Base-by-base conservation (phyloP, 768 basidiomycete genomes). In the Daedaleopsis sinensis region DNA sequence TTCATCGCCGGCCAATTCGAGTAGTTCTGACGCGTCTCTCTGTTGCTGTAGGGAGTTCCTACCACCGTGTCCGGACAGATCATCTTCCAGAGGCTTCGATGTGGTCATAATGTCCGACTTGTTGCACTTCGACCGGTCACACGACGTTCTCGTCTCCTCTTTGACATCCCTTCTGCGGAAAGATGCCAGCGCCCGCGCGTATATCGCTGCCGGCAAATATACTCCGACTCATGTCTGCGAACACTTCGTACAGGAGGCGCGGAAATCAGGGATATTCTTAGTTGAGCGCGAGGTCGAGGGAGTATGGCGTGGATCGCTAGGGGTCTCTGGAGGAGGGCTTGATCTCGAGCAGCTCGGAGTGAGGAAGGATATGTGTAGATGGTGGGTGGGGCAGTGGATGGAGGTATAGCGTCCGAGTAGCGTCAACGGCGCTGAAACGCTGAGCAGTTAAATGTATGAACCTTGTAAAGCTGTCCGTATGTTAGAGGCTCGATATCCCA, bases 61-160 rank as follows among this genome's bases (percentile, higher is more conserved):
- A 21, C 52, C 52, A 57, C 42, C 19, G 39, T 27, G 37, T 38
- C 42, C 27, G 38, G 9, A n/a, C 9, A 1, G 21, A 13, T 23
- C 23, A 10, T 24, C 21, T 10, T 2, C 12, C 23, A 21, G 23
- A 47, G 76, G 77, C 0, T 90, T 80, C 70, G 87, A 90, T 65
- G 66, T 82, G 18, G 76, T 91, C 52, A 81, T 92, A 58, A 78
- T 89, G 50, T 90, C 88, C 3, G 89, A 92, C 73, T 77, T 93
- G 12, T 78, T 92, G 24, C 87, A 90, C 72, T 90, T 91, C 69
- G 77, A 84, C 68, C 66, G 67, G 55, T 87, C 84, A 46, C 90
- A 90, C 70, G 79, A 77, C 58, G 79, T 72, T 21, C 79, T 90
- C 39, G 69, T 91, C 24, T 62, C 71, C 5, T 87, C 88, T 8